Conservation (phyloP, 768 basidiomycete genomes). For the Kwoniella europaea region DNA sequence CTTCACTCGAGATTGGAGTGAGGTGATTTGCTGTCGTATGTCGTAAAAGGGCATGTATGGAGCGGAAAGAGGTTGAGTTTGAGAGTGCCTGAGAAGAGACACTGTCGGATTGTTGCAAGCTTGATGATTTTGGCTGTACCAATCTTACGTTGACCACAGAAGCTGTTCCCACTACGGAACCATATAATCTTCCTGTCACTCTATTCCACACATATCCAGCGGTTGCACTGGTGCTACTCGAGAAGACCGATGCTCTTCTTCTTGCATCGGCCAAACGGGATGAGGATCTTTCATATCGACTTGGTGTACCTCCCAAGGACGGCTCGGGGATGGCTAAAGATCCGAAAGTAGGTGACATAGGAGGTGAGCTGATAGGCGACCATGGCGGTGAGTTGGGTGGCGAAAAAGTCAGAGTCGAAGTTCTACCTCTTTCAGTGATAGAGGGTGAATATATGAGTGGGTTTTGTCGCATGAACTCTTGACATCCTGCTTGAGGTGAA, state of each 20-base stretch:
- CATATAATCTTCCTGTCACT: conserved; percentile 42
- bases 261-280: conserved; percentile 26
- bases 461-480: conserved; percentile 19
- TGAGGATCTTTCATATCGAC: conserved; percentile 5
- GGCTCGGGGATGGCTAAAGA: conserved; percentile 16
- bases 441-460: conserved; percentile 12
- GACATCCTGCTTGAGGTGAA: conserved; percentile 7
- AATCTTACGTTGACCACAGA: conserved; percentile 23
- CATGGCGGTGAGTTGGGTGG: conserved; percentile 10
- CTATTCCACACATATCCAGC: conserved; percentile 38
- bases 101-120: background rate
- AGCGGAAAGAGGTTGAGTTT: conserved; percentile 8
- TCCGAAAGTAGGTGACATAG: conserved; percentile 13
- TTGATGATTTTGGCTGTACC: conserved; percentile 25
- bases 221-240: conserved; percentile 29
- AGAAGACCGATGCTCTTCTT: conserved; percentile 29
- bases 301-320: background rate
- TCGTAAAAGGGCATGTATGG: conserved; percentile 5
- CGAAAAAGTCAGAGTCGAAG: background rate
- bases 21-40: conserved; percentile 10
- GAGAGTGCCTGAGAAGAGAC: conserved; percentile 1
- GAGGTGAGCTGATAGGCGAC: conserved; percentile 18
- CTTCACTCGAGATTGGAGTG: conserved; percentile 14
- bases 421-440: conserved; percentile 5
- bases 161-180: conserved; percentile 32